phyloP scores from a whole-genome alignment of 257 asterid genomes.

The Vinca minor region DNA sequence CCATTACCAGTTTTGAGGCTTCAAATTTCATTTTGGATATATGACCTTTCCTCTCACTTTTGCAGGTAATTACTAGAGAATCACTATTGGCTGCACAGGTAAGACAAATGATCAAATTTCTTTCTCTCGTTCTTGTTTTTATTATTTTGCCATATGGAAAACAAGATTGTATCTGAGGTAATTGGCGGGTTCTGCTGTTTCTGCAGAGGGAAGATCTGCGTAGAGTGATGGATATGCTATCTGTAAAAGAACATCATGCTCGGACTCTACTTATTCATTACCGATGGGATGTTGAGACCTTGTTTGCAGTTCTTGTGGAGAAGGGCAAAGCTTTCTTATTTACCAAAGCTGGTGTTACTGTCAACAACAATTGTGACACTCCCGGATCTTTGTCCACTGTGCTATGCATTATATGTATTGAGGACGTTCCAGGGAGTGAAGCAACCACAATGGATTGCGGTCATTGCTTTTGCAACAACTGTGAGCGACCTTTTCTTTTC shows the following conservation, averaged over 20 bases:
- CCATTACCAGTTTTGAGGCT: background rate
- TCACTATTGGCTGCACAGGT: slow-evolving; percentile 97
- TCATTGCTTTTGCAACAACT: slow-evolving; percentile 82
- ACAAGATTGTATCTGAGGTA: background rate
- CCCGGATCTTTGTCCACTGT: slow-evolving; percentile 32
- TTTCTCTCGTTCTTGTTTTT: background rate
- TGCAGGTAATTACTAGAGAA: slow-evolving; percentile 81
- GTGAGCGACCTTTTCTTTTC: slow-evolving; percentile 38
- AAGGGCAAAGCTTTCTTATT: slow-evolving; percentile 70
- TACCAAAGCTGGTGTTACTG: slow-evolving; percentile 72
- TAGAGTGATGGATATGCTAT: slow-evolving; percentile 82
- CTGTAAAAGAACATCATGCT: slow-evolving; percentile 84
- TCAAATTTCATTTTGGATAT: background rate
- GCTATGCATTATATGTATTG: slow-evolving; percentile 69
- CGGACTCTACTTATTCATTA: slow-evolving; percentile 85
- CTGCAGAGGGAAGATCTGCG: slow-evolving; percentile 71
- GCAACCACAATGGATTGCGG: slow-evolving; percentile 85
- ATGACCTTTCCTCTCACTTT: slow-evolving; percentile 9
- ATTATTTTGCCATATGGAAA: background rate
- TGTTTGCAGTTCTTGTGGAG: slow-evolving; percentile 67
- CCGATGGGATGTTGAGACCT: slow-evolving; percentile 82
- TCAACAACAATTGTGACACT: slow-evolving; percentile 27
- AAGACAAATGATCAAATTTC: slow-evolving; percentile 5
- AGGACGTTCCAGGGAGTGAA: slow-evolving; percentile 51
- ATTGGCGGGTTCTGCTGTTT: slow-evolving; percentile 16